Evolutionary conservation across 2,329 filamentous ascomycete genomes (phyloP).

Genomic region (Alternaria triticimaculans): DNA sequence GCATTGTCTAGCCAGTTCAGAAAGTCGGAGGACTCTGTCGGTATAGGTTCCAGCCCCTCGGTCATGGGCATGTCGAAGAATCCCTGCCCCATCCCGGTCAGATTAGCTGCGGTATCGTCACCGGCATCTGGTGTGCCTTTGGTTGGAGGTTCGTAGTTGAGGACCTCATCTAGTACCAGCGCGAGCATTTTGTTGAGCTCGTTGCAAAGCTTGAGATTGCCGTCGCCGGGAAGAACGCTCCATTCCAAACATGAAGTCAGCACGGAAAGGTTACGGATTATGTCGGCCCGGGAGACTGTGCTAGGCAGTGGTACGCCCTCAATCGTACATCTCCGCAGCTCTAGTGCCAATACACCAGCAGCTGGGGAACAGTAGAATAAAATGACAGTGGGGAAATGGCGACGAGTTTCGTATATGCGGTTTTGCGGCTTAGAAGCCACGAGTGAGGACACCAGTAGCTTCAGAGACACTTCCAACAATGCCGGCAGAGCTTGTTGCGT

Average conservation of each 20-base stretch:
- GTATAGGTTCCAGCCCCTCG: constrained; percentile 47
- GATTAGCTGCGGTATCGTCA: constrained; percentile 2
- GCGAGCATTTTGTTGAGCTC: constrained; percentile 48
- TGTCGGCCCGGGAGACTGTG: constrained; percentile 42
- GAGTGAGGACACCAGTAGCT: constrained; percentile 40
- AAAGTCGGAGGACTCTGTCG: constrained; percentile 45
- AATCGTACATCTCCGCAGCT: constrained; percentile 43
- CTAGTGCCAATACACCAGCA: constrained; percentile 43
- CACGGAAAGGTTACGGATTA: constrained; percentile 47
- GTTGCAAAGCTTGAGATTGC: constrained; percentile 45
- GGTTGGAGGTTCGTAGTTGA: constrained; percentile 42
- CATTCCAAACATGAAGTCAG: constrained; percentile 46
- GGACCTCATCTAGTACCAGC: constrained; percentile 43
- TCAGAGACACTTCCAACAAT: constrained; percentile 43
- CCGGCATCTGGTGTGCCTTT: constrained; percentile 23
- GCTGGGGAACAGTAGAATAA: constrained; percentile 48
- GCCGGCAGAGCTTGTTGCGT: constrained; percentile 40
- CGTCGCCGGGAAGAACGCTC: constrained; percentile 43
- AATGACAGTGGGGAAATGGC: constrained; percentile 43
- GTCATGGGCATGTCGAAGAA: constrained; percentile 47
- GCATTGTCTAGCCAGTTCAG: constrained; percentile 47
- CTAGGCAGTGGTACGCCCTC: constrained; percentile 38
- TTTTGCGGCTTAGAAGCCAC: constrained; percentile 43
- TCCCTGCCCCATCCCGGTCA: constrained; percentile 25
- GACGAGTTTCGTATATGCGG: constrained; percentile 35